These are phyloP conservation scores for Fagopyrum tataricum DNA, from an alignment of 148 eudicot species.

Conservation along the genomic window DNA sequence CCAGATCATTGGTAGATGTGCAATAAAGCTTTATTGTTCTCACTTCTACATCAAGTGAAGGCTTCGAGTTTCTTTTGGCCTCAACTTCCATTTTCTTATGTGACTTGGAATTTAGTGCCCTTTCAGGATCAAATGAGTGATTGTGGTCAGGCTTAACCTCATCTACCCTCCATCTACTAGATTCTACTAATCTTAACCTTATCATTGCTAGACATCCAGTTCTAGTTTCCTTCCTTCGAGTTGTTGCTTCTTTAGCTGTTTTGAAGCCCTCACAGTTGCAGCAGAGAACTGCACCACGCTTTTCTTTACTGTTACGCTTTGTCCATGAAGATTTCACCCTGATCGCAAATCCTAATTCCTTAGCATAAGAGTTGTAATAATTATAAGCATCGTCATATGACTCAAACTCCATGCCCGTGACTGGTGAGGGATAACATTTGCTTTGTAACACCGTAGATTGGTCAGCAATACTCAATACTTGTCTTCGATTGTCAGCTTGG, in stretches of 20 bases:
- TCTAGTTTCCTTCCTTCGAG: constrained; percentile 75
- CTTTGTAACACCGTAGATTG: constrained; percentile 22
- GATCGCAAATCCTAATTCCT: constrained; percentile 62
- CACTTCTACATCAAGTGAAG: constrained; percentile 55
- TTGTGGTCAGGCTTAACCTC: constrained; percentile 84
- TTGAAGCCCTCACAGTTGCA: constrained; percentile 91
- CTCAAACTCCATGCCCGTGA: constrained; percentile 66
- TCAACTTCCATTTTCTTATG: constrained; percentile 61
- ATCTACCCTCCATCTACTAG: constrained; percentile 70
- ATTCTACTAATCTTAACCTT: constrained; percentile 63
- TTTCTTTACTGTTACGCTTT: constrained; percentile 72
- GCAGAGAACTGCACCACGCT: constrained; percentile 73
- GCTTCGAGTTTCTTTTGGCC: constrained; percentile 46
- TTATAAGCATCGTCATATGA: constrained; percentile 75
- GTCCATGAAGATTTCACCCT: constrained; percentile 90
- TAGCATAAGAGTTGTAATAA: constrained; percentile 63
- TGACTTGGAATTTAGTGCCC: constrained; percentile 66
- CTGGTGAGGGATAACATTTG: constrained; percentile 38
- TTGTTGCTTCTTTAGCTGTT: constrained; percentile 52
- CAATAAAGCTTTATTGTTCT: constrained; percentile 71
- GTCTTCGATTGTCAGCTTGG: constrained; percentile 23
- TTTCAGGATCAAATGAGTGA: constrained; percentile 71
- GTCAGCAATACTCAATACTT: constrained; percentile 11
- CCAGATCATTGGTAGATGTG: constrained; percentile 34
- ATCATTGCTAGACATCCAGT: constrained; percentile 86